These are phyloP conservation scores for Serpula lacrymans DNA, from an alignment of 768 basidiomycete genomes.

Conservation along the genomic window DNA sequence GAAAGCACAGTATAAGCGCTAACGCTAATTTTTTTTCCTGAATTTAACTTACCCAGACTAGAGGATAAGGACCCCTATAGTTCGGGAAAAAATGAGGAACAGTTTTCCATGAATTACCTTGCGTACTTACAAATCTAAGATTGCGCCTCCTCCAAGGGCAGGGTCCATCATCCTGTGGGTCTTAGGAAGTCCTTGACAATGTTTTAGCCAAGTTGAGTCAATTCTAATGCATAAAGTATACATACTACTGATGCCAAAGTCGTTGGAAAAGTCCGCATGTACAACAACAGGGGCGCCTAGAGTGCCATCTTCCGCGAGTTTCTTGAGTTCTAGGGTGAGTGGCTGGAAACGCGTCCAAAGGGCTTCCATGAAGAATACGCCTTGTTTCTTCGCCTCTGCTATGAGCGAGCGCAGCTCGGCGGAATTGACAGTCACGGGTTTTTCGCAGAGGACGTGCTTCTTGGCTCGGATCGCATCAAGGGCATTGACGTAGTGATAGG, in stretches of 20 bases:
- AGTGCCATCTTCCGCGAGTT: conserved; percentile 33
- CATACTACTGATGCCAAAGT: conserved; percentile 45
- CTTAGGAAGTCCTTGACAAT: conserved; percentile 31
- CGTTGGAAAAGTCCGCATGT: conserved; percentile 46
- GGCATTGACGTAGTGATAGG: conserved; percentile 47
- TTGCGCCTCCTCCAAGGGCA: conserved; percentile 46
- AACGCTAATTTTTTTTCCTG: too few relatives aligned
- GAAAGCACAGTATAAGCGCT: conserved; percentile 8
- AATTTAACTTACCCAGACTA: conserved; percentile 34
- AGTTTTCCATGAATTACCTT: conserved; percentile 10
- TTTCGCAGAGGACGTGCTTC: conserved; percentile 56
- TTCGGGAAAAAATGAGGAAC: background rate
- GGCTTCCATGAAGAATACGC: conserved; percentile 57
- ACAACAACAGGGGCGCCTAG: conserved; percentile 37
- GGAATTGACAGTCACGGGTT: conserved; percentile 50
- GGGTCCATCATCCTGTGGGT: conserved; percentile 50
- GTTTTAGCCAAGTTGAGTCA: background rate
- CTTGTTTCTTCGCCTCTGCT: conserved; percentile 43
- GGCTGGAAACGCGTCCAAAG: conserved; percentile 48
- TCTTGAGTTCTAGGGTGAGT: conserved; percentile 32
- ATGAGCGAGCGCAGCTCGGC: conserved; percentile 45
- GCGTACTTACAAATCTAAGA: conserved; percentile 45
- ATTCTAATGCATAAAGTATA: background rate
- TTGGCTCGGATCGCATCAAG: conserved; percentile 42
- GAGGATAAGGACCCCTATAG: conserved; percentile 42